These are phyloP conservation scores for Penicillium mononematosum DNA, from an alignment of 495 filamentous ascomycete species.

Conservation along the genomic window DNA sequence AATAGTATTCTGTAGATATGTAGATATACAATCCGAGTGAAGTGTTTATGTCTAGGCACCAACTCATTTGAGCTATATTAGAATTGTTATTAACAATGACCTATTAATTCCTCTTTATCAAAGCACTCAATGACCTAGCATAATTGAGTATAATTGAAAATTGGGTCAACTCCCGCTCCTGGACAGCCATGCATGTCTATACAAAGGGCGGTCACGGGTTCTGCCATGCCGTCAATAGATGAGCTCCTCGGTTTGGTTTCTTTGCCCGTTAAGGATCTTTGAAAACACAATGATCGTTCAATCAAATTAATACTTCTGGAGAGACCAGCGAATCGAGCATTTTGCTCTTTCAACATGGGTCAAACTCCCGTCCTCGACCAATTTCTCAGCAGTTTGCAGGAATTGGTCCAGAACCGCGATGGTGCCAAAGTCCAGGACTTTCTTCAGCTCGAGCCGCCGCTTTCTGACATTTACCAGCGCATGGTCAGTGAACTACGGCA, in stretches of 20 bases:
- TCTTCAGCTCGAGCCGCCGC: conserved; percentile 63
- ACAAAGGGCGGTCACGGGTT: conserved; percentile 9
- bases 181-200: conserved; percentile 1
- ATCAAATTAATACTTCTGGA: background rate
- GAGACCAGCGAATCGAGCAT: background rate
- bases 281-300: conserved; percentile 2
- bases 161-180: background rate
- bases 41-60: background rate
- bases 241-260: background rate
- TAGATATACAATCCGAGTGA: background rate
- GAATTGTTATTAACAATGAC: background rate
- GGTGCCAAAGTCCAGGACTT: conserved; percentile 55
- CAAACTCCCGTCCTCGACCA: conserved; percentile 51
- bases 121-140: background rate
- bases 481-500: conserved; percentile 65
- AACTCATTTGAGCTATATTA: background rate
- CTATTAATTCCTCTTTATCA: background rate
- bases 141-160: background rate
- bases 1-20: background rate
- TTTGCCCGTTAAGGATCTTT: background rate
- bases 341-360: conserved; percentile 23
- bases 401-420: conserved; percentile 54
- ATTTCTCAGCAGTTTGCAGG: conserved; percentile 55
- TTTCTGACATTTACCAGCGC: conserved; percentile 61
- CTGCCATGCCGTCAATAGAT: conserved; percentile 7